These are phyloP conservation scores for Chaetomium strumarium DNA, from an alignment of 2,329 filamentous ascomycete species.

Conservation along the genomic window DNA sequence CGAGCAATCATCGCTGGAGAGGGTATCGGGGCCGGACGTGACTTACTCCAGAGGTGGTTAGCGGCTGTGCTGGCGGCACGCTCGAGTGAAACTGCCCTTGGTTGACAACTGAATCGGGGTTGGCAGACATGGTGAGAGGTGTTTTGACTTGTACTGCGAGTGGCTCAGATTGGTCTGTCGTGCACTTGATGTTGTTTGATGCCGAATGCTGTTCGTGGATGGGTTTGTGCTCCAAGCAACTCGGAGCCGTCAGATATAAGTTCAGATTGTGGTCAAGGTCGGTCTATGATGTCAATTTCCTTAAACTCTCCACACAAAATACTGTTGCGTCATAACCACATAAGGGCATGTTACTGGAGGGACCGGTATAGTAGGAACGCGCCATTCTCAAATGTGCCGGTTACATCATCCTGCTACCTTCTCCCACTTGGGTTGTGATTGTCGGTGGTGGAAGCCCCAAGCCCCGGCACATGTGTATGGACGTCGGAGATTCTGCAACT, in stretches of 20 bases:
- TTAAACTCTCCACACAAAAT: neutral
- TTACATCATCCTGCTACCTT: no score
- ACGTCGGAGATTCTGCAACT: no score
- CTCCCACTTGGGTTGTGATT: no score
- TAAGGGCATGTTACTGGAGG: no score
- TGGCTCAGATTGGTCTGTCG: neutral
- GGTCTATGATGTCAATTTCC: neutral
- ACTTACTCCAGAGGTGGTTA: conserved; percentile 49
- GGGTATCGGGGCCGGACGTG: no score
- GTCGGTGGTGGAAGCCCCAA: no score
- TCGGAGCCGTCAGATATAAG: neutral
- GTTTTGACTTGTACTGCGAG: neutral
- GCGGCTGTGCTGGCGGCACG: conserved; percentile 45
- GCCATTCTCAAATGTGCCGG: no score
- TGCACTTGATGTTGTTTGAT: neutral
- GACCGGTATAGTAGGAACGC: no score
- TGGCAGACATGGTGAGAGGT: conserved; percentile 38
- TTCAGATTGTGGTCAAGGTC: neutral
- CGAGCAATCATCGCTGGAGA: neutral
- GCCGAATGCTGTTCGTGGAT: neutral
- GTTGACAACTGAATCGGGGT: conserved; percentile 47
- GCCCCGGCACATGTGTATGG: no score
- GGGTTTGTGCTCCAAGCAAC: neutral
- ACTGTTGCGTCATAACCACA: no score
- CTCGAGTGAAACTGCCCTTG: conserved; percentile 52